Evolutionary conservation across 1,284 basidiomycete genomes (phyloP).

Genomic region (Rhodotorula sp.): DNA sequence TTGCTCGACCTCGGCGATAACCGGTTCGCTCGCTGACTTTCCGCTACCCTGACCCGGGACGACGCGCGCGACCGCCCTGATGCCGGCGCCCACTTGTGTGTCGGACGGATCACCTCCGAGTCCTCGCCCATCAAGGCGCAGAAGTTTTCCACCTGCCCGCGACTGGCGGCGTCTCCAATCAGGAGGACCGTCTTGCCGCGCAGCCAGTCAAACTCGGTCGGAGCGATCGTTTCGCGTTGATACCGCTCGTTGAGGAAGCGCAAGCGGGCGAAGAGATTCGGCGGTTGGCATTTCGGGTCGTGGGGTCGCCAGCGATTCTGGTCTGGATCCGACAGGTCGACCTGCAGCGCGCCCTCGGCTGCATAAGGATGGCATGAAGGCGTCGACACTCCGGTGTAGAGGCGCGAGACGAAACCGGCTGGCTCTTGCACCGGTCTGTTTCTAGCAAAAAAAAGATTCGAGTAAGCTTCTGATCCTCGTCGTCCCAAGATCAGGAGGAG

Average conservation of each 20-base stretch:
- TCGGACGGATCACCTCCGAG: constrained; percentile 45
- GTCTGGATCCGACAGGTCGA: constrained; percentile 42
- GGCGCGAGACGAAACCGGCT: no score
- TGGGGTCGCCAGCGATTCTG: constrained; percentile 42
- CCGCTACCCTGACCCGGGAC: neutral
- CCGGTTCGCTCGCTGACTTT: constrained; percentile 25
- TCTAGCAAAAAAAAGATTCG: no score
- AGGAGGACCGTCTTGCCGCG: constrained; percentile 50
- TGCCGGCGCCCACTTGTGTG: constrained; percentile 41
- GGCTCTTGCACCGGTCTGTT: no score
- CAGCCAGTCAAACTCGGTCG: constrained; percentile 43
- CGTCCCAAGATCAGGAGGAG: no score
- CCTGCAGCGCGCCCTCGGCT: constrained; percentile 36
- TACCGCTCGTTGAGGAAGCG: constrained; percentile 20
- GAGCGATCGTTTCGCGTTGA: neutral
- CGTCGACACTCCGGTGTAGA: constrained; percentile 1
- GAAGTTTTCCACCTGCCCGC: constrained; percentile 49
- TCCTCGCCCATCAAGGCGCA: constrained; percentile 49
- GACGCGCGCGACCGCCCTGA: constrained; percentile 21
- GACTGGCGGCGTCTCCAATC: constrained; percentile 50
- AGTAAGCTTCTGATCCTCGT: constrained; percentile 1
- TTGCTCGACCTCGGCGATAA: constrained; percentile 21
- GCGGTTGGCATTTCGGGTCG: constrained; percentile 31
- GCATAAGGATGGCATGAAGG: constrained; percentile 41
- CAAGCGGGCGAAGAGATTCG: constrained; percentile 27